Percentiles rank a stretch among this genome's conserved stretches.
phyloP scores from a whole-genome alignment of 73 alveolate species.

The Paramecium caudatum region DNA sequence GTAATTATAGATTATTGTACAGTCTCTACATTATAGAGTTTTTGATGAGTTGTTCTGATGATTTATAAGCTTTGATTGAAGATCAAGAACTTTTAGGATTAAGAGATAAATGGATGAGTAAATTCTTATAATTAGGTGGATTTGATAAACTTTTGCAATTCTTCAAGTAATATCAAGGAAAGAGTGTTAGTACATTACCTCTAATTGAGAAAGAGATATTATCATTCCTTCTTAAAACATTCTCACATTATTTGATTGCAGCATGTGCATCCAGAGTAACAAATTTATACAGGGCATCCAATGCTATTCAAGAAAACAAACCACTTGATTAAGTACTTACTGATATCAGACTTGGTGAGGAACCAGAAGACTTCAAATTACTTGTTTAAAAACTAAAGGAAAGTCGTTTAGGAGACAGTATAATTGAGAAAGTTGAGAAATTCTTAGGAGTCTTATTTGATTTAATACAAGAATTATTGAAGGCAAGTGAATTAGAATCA shows the following conservation, averaged over 20 bases:
- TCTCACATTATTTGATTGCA: slow-evolving; percentile 74
- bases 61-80: slow-evolving; percentile 15
- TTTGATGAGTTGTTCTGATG: slow-evolving; percentile 23
- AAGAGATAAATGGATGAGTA: slow-evolving; percentile 67
- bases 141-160: slow-evolving; percentile 35
- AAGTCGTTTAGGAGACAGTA: slow-evolving; percentile 71
- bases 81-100: neutral
- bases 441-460: slow-evolving; percentile 47
- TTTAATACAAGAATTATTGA: slow-evolving; percentile 42
- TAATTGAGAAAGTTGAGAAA: slow-evolving; percentile 62
- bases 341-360: slow-evolving; percentile 43
- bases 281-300: slow-evolving; percentile 74
- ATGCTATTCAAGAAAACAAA: slow-evolving; percentile 53
- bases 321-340: slow-evolving; percentile 43
- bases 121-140: slow-evolving; percentile 74
- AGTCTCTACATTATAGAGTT: slow-evolving; percentile 38
- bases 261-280: slow-evolving; percentile 72
- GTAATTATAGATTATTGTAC: slow-evolving; percentile 53
- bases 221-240: slow-evolving; percentile 71
- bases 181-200: slow-evolving; percentile 5
- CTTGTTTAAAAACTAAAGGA: slow-evolving; percentile 53
- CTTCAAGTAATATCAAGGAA: slow-evolving; percentile 52
- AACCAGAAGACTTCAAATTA: slow-evolving; percentile 59
- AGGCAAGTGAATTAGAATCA: slow-evolving; percentile 69
- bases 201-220: slow-evolving; percentile 71